Conservation (phyloP, 345 rosid genomes). For the Linum lewisii region DNA sequence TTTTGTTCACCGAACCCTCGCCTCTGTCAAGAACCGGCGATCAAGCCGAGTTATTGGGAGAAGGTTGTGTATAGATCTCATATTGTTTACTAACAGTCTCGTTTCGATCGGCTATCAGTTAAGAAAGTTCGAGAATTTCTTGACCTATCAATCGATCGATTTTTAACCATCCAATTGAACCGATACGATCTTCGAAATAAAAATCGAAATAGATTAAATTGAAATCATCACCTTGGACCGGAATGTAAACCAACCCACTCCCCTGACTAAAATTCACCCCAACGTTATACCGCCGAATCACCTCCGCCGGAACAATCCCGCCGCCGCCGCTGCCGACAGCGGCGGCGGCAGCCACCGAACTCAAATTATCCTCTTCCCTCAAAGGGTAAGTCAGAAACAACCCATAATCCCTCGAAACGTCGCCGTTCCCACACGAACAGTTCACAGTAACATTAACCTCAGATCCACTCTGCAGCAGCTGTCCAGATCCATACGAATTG, state of each 20-base stretch:
- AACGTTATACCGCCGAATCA: conserved; percentile 51
- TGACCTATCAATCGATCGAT: too few relatives aligned
- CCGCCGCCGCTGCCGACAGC: too few relatives aligned
- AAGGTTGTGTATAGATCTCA: too few relatives aligned
- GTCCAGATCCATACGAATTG: conserved; percentile 20
- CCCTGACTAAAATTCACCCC: conserved; percentile 49
- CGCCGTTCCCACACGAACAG: conserved; percentile 57
- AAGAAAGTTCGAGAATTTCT: too few relatives aligned
- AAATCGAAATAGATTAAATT: too few relatives aligned
- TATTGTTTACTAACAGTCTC: too few relatives aligned
- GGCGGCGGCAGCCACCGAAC: conserved; percentile 32
- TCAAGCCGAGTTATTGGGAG: too few relatives aligned
- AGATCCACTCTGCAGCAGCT: conserved; percentile 30
- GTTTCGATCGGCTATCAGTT: too few relatives aligned
- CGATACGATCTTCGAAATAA: too few relatives aligned
- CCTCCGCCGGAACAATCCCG: conserved; percentile 21
- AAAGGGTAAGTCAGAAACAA: conserved; percentile 65
- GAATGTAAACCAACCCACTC: conserved; percentile 60
- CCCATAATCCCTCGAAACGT: conserved; percentile 42
- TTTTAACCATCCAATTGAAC: too few relatives aligned
- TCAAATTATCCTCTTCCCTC: conserved; percentile 41
- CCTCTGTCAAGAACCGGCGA: too few relatives aligned
- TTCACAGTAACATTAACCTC: conserved; percentile 49
- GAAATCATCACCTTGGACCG: conserved; percentile 43
- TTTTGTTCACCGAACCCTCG: too few relatives aligned